Evolutionary conservation across 2,329 filamentous ascomycete species (phyloP).

Genomic region (Apiospora rasikravindrae): DNA sequence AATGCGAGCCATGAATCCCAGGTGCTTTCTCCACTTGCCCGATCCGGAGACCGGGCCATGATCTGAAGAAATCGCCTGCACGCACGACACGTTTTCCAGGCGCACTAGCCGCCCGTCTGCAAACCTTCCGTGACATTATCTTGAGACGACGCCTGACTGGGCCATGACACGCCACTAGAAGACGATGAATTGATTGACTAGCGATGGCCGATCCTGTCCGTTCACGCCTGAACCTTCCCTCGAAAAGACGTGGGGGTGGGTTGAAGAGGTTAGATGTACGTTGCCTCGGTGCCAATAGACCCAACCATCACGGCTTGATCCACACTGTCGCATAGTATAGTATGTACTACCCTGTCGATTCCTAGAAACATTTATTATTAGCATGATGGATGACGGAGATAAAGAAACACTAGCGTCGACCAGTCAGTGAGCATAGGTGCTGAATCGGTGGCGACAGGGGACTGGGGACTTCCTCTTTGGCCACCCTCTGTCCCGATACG

Average conservation of each 20-base stretch:
- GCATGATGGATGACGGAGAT: not conserved
- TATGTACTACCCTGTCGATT: not conserved
- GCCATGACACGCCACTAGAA: not conserved
- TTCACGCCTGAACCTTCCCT: not conserved
- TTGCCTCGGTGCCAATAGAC: not conserved
- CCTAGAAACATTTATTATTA: not conserved
- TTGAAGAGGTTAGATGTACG: not conserved
- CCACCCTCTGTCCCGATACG: not conserved
- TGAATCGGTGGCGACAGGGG: not conserved
- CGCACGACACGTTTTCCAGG: not conserved
- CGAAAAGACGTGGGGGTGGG: not conserved
- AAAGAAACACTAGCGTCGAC: not conserved
- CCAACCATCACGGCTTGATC: not conserved
- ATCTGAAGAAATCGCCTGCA: not conserved
- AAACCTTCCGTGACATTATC: not conserved
- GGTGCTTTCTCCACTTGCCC: constrained; percentile 5
- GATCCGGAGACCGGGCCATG: constrained; percentile 3
- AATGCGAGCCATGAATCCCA: not conserved
- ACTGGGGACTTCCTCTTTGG: not conserved
- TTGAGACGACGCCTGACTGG: not conserved
- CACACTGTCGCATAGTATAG: not conserved
- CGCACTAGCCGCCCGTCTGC: not conserved
- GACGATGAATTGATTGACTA: not conserved
- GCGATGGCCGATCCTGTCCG: not conserved
- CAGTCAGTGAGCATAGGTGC: not conserved